phyloP scores from a whole-genome alignment of 352 stramenopile species.

The Phytophthora tubulina region DNA sequence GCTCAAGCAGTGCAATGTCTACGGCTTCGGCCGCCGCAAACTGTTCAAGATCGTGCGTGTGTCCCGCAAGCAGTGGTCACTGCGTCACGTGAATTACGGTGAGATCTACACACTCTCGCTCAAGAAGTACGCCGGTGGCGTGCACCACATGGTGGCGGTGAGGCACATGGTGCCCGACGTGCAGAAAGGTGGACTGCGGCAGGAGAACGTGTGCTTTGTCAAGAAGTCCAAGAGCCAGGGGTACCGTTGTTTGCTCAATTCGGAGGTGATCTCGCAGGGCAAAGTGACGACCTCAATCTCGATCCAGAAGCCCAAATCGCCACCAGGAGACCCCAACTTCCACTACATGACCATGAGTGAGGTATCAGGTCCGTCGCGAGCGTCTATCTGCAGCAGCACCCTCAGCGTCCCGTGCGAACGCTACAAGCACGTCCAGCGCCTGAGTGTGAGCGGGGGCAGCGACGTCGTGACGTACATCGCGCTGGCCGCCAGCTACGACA shows the following conservation, averaged over 20 bases:
- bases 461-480: slow-evolving; percentile 81
- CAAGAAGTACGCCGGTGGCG: slow-evolving; percentile 73
- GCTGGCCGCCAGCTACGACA: slow-evolving; percentile 80
- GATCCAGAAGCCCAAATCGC: slow-evolving; percentile 66
- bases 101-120: slow-evolving; percentile 73
- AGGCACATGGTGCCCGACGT: slow-evolving; percentile 67
- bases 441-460: slow-evolving; percentile 79
- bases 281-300: slow-evolving; percentile 81
- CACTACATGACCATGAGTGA: slow-evolving; percentile 88
- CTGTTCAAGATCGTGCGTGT: slow-evolving; percentile 83
- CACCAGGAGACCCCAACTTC: slow-evolving; percentile 59
- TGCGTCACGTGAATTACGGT: slow-evolving; percentile 68
- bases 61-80: slow-evolving; percentile 78
- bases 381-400: slow-evolving; percentile 78
- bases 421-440: slow-evolving; percentile 78
- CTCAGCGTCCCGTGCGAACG: slow-evolving; percentile 71
- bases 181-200: slow-evolving; percentile 59
- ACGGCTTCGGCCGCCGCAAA: slow-evolving; percentile 78
- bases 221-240: slow-evolving; percentile 76
- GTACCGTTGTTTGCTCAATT: slow-evolving; percentile 83
- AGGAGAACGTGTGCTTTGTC: slow-evolving; percentile 85
- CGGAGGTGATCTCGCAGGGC: slow-evolving; percentile 82
- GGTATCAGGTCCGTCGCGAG: slow-evolving; percentile 61
- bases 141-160: slow-evolving; percentile 85
- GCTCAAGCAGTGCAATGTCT: slow-evolving; percentile 78